Evolutionary conservation across 2,329 filamentous ascomycete genomes (phyloP).

Genomic region (Aspergillus bombycis): DNA sequence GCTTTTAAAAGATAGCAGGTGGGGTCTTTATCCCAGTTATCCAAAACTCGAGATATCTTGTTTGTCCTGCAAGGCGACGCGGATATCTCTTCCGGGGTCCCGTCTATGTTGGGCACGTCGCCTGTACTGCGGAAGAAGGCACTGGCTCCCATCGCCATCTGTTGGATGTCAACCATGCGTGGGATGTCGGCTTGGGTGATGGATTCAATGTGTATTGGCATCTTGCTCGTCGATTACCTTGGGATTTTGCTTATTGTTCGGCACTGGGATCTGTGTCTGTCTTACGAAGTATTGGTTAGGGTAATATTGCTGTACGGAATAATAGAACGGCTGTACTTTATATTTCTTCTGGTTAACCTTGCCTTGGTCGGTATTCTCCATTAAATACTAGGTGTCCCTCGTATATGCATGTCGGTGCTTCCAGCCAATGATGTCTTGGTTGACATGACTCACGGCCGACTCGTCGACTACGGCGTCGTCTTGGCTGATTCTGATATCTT

Average conservation of each 20-base stretch:
- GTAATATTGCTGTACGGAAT: not conserved
- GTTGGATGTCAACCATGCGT: conserved; percentile 1
- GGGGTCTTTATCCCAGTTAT: not conserved
- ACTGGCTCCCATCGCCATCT: not conserved
- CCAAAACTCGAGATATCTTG: not conserved
- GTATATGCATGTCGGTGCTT: not conserved
- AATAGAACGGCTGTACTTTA: not conserved
- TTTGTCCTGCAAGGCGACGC: not conserved
- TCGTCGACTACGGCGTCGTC: not conserved
- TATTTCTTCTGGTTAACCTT: not conserved
- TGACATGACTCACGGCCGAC: not conserved
- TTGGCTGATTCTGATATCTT: not conserved
- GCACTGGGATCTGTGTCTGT: not conserved
- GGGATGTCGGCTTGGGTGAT: conserved; percentile 1
- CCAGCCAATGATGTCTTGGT: not conserved
- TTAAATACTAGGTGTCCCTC: not conserved
- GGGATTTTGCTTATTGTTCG: not conserved
- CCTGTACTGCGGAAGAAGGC: conserved; percentile 4
- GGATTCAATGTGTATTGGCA: not conserved
- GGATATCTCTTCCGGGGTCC: not conserved
- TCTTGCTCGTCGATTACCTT: not conserved
- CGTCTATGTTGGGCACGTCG: not conserved
- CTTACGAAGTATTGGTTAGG: not conserved
- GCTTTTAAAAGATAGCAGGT: not conserved
- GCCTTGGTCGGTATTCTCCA: not conserved